These are phyloP conservation scores for Saccharomycopsis guyanensis DNA, from an alignment of 805 yeast genomes.

Conservation along the genomic window DNA sequence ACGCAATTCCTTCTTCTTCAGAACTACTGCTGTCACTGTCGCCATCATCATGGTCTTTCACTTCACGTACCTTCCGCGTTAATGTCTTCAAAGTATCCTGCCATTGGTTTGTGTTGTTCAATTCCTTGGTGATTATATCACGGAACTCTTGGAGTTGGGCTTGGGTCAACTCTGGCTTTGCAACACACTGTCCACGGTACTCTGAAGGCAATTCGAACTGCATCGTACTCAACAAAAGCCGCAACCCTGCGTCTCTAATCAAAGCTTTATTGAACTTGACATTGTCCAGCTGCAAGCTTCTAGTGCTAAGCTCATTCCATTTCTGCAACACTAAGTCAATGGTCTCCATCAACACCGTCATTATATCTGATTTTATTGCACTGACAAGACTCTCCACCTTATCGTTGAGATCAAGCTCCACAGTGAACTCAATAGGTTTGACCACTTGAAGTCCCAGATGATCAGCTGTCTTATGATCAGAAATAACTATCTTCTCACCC, in stretches of 20 bases:
- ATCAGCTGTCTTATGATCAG: not conserved
- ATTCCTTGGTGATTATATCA: not conserved
- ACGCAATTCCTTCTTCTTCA: slow-evolving; percentile 27
- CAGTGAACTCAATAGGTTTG: slow-evolving; percentile 25
- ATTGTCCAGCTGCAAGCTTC: slow-evolving; percentile 16
- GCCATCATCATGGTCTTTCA: not conserved
- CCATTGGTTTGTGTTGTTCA: not conserved
- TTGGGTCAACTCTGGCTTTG: slow-evolving; percentile 30
- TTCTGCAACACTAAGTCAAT: not conserved
- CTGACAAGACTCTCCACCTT: slow-evolving; percentile 33
- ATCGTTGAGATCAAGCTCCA: slow-evolving; percentile 23
- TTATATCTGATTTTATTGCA: not conserved
- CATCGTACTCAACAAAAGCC: slow-evolving; percentile 39
- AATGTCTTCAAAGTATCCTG: slow-evolving; percentile 29
- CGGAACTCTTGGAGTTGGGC: slow-evolving; percentile 30
- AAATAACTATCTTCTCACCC: slow-evolving; percentile 37
- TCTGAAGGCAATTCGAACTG: slow-evolving; percentile 40
- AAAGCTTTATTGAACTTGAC: slow-evolving; percentile 25
- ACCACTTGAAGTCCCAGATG: slow-evolving; percentile 7
- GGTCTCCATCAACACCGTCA: not conserved
- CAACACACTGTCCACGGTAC: slow-evolving; percentile 33
- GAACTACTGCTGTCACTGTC: slow-evolving; percentile 3
- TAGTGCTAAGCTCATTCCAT: not conserved
- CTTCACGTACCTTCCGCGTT: slow-evolving; percentile 21
- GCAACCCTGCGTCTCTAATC: slow-evolving; percentile 40